Base-by-base conservation (phyloP, 2,329 filamentous ascomycete genomes). In the Neonectria magnoliae region DNA sequence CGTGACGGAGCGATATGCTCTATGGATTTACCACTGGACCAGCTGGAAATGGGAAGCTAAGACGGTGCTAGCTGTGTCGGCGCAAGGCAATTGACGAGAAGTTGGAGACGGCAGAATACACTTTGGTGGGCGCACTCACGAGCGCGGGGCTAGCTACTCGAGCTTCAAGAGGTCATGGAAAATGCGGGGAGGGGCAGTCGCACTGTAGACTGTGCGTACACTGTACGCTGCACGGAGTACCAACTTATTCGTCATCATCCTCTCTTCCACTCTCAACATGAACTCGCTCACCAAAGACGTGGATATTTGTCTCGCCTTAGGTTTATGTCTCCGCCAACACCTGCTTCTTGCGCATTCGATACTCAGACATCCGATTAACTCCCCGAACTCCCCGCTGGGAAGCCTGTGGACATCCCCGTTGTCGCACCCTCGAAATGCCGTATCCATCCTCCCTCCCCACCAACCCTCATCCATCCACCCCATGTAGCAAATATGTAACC, bases 331-430 rank as follows among this genome's bases (percentile, higher is more conserved):
- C 16, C 6, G 25, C 10, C 16, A 29, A 27, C 47, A 16, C 47
- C 25, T 11, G 27, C n/a, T 14, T 31, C 47, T 10, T 13, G 20
- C 18, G 25, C 5, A 50, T 33, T 51, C n/a, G 27, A 33, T 11
- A 33, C 48, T 4, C 53, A 57, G 16, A 14, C 27, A 52, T 38
- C 16, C 16, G 42, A 56, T 38, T 16, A 47, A 64, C 56, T 64
- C 61, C 61, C 61, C 61, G 61, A 59, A 56, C 56, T 52, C 61
- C 61, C 61, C 61, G 61, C 48, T 36, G 27, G 38, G 60, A n/a
- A 20, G 36, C 48, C 29, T 53, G 36, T 42, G 25, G 14, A 14
- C 6, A 18, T 25, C 13, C 18, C 27, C 36, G 29, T 54, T 18
- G 36, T 29, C 42, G 29, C 36, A 47, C 42, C 25, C 31, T 7